phyloP scores from a whole-genome alignment of 345 rosid species.

The Clausena lansium region DNA sequence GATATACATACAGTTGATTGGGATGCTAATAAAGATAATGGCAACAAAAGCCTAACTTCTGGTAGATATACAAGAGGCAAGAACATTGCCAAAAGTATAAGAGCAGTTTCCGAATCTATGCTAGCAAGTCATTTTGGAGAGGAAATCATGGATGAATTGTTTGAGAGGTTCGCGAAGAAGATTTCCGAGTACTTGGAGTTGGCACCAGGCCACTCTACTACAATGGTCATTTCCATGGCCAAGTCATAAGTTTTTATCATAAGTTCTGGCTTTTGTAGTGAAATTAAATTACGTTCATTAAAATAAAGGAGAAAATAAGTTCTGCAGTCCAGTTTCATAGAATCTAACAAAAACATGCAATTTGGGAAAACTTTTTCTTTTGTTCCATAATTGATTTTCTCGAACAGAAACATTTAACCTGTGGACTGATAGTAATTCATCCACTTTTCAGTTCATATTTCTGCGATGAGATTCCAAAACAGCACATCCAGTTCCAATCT shows the following conservation, averaged over 20 bases:
- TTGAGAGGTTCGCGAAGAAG: slow-evolving; percentile 11
- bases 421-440: not conserved
- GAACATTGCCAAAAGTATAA: not conserved
- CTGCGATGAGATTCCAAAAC: not conserved
- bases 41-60: not conserved
- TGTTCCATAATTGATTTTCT: not conserved
- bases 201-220: slow-evolving; percentile 6
- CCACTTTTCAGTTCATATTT: not conserved
- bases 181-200: slow-evolving; percentile 13
- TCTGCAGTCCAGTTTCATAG: not conserved
- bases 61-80: not conserved
- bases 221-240: slow-evolving; percentile 13
- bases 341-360: not conserved
- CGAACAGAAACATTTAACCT: not conserved
- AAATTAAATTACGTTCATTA: not conserved
- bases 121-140: slow-evolving; percentile 17
- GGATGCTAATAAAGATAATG: slow-evolving; percentile 8
- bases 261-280: not conserved
- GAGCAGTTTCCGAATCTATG: slow-evolving; percentile 16
- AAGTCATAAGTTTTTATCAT: not conserved
- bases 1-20: slow-evolving; percentile 14
- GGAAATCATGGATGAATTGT: slow-evolving; percentile 16
- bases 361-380: not conserved
- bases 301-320: not conserved
- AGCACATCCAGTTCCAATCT: not conserved